Conservation (phyloP, 106 monocot species). For the Gastrodia elata region DNA sequence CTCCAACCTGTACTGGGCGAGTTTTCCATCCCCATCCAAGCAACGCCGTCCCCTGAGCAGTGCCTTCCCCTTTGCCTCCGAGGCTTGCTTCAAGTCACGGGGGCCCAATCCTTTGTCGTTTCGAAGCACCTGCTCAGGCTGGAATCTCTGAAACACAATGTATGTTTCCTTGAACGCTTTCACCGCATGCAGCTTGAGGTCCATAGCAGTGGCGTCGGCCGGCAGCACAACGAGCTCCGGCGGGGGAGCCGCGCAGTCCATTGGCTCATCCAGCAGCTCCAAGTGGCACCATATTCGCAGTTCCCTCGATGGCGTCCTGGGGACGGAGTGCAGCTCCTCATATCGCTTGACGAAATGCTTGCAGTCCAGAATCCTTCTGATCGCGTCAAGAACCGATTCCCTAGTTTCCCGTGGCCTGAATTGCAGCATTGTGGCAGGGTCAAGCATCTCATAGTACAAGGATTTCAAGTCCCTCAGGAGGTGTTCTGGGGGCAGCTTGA, state of each 20-base stretch:
- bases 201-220: slow-evolving; percentile 31
- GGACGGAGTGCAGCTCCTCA: neutral
- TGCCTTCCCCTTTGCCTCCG: slow-evolving; percentile 17
- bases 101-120: slow-evolving; percentile 16
- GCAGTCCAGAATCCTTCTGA: slow-evolving; percentile 62
- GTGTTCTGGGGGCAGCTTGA: slow-evolving; percentile 23
- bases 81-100: slow-evolving; percentile 23
- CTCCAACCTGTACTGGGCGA: slow-evolving; percentile 57
- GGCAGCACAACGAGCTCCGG: slow-evolving; percentile 56
- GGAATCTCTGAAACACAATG: slow-evolving; percentile 43
- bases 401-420: slow-evolving; percentile 22
- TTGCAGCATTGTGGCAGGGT: slow-evolving; percentile 49
- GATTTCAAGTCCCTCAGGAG: slow-evolving; percentile 49
- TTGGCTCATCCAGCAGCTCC: slow-evolving; percentile 32
- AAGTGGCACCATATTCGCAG: slow-evolving; percentile 42
- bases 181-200: slow-evolving; percentile 45
- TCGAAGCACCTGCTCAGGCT: slow-evolving; percentile 43
- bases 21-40: slow-evolving; percentile 13
- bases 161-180: slow-evolving; percentile 68
- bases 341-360: slow-evolving; percentile 75
- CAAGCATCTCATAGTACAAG: slow-evolving; percentile 45
- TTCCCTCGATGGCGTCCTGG: neutral
- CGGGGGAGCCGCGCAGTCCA: slow-evolving; percentile 30
- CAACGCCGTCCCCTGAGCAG: slow-evolving; percentile 43
- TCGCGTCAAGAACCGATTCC: slow-evolving; percentile 13